Base-by-base conservation (phyloP, 75 land plant genomes). In the Sequoiadendron giganteum region DNA sequence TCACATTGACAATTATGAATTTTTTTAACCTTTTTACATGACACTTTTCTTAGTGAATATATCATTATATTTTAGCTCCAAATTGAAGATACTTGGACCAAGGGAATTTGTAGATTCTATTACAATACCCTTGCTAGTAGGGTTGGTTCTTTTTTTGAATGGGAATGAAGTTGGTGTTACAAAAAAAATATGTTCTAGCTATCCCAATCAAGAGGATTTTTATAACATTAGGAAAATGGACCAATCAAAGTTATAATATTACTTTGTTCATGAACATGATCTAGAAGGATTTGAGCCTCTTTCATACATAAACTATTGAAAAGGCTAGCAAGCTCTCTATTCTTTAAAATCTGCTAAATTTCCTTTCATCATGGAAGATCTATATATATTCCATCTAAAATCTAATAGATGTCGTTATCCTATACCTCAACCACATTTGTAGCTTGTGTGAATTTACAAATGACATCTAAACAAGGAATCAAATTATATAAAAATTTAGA, bases 131-230 rank as follows among this genome's bases (percentile, higher is more conserved):
- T 83, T 96, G 85, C 98, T 95, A 3, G 83, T 91, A 0, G 98
- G 98, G 95, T 95, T 95, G 14, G 98, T 96, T 40, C 90, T 96
- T 10, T 89, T 96, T 61, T 30, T 95, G 40, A 93, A 92, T 89
- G 96, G 95, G 9, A 96, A 96, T 88, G 96, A 94, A 81, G 96
- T 96, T 40, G 95, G 95, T 90, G 89, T 94, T 40, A 96, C 96
- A n/a, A 14, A 95, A 96, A 82, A 95, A 95, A 87, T 93, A 93
- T 82, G 90, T 96, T 40, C 96, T 96, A 72, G 90, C 89, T 45
- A 94, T 95, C 21, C 95, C 95, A 19, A 56, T 87, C 18, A 39
- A 83, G 85, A 90, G 91, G 48, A 88, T 90, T 70, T 90, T 81
- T 14, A 89, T 91, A 56, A 91, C 90, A 30, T 90, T 56, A 80